Evolutionary conservation across 2,329 filamentous ascomycete genomes (phyloP), one percentile per base, ranked within the genome.

Genomic region (Cadophora sp.): DNA sequence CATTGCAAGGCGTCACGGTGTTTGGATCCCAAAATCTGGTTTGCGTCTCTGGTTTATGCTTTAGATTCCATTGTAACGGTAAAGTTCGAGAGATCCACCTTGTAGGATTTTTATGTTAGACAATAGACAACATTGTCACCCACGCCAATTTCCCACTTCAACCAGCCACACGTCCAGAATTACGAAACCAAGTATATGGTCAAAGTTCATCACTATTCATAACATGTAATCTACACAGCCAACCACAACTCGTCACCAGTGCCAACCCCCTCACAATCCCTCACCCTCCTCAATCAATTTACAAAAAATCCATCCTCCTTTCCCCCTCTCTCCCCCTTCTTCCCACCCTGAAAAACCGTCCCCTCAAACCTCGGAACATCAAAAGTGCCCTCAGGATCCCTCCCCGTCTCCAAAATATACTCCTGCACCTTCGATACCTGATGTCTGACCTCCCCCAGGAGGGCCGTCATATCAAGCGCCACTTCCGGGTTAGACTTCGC

Each of bases 341-440:
- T 56, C 1, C 66, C 70, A 22, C 64, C 64, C 53, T 68, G 68
- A 68, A 76, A 75, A 1, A 66, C 71, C 45, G 74, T 75, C 1
- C 71, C 74, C 59, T 75, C 73, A 66, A 86, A 84, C 59, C 74
- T 79, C 20, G 83, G 82, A 64, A 81, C 75, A 63, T 83, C 81
- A 76, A 87, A 87, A 43, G 82, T 83, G 9, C 81, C 82, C 41
- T 83, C 81, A 1, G 83, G 83, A 78, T 87, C 84, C 73, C 84
- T 82, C 4, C 85, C 83, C 50, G 85, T 78, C 30, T 78, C 76
- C 48, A 80, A 68, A 65, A 90, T 89, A 70, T 83, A 88, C 65
- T 82, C 79, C 68, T 79, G 81, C 30, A 83, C 80, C 69, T 83
- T 81, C n/a, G 76, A 73, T n/a, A 86, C 81, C 64, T 81, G 77